These are phyloP conservation scores for Akebia trifoliata DNA, from an alignment of 164 flowering plant species.

Conservation along the genomic window DNA sequence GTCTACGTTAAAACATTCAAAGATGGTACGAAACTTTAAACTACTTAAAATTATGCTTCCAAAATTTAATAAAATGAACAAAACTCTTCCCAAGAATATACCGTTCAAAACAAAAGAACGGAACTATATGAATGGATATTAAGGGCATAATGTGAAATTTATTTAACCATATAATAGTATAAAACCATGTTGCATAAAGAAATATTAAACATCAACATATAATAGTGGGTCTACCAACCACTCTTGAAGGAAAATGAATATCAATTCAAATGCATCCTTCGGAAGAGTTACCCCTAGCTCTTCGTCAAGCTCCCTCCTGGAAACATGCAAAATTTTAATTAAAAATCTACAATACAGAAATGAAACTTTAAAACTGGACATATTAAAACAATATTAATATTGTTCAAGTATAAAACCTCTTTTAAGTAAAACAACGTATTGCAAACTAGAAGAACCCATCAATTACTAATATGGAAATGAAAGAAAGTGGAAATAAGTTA, in stretches of 20 bases:
- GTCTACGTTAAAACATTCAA: no score
- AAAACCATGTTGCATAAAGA: neutral
- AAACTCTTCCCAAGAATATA: no score
- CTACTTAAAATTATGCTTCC: no score
- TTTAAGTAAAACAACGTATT: neutral
- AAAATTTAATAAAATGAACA: no score
- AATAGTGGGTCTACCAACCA: constrained; percentile 58
- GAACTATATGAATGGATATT: no score
- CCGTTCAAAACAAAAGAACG: no score
- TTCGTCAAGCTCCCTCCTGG: constrained; percentile 93
- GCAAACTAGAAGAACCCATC: neutral
- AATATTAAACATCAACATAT: neutral
- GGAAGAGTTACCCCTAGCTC: constrained; percentile 85
- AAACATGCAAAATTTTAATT: constrained; percentile 14
- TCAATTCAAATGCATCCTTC: constrained; percentile 79
- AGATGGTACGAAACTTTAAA: no score
- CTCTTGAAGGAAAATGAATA: constrained; percentile 67
- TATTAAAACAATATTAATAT: neutral
- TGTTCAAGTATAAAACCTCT: neutral
- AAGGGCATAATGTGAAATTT: no score
- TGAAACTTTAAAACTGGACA: neutral
- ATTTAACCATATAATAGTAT: no score
- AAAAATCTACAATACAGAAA: neutral
- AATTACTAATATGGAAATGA: neutral
- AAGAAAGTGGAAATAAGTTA: no score